phyloP scores from a whole-genome alignment of 805 yeast species.

The Candida dajiaensis region DNA sequence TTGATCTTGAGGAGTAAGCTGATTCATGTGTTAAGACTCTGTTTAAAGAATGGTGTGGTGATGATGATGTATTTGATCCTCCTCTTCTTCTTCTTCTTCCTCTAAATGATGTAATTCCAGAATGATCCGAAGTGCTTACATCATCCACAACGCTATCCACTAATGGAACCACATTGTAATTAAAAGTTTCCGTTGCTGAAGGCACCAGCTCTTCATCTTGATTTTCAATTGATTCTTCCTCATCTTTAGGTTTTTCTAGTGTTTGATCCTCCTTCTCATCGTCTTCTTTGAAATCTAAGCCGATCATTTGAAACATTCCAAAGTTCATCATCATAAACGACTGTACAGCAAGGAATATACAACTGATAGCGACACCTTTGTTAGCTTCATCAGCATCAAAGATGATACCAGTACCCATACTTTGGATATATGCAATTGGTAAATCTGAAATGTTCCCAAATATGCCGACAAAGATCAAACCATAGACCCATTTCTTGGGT shows the following conservation, averaged over 20 bases:
- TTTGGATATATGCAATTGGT: conserved; percentile 49
- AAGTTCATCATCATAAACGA: conserved; percentile 64
- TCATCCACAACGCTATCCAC: background rate
- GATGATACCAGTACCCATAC: conserved; percentile 34
- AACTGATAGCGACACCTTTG: conserved; percentile 46
- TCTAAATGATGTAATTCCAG: background rate
- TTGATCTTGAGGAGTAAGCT: conserved; percentile 17
- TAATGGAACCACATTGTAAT: background rate
- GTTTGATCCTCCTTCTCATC: background rate
- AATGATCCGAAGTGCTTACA: background rate
- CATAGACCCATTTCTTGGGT: conserved; percentile 45
- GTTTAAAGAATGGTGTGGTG: background rate
- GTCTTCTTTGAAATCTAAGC: conserved; percentile 52
- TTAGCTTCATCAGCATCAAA: conserved; percentile 35
- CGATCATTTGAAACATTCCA: conserved; percentile 67
- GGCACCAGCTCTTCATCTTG: background rate
- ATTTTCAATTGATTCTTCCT: conserved; percentile 1
- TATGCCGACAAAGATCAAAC: conserved; percentile 41
- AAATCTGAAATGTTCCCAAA: conserved; percentile 48
- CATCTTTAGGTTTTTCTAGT: conserved; percentile 7
- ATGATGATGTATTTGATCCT: conserved; percentile 1
- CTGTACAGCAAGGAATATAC: conserved; percentile 44
- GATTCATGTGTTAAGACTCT: conserved; percentile 10
- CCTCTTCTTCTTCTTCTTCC: background rate
- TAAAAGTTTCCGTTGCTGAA: background rate